These are phyloP conservation scores for Podaxis rugospora DNA, from an alignment of 768 basidiomycete species.

Conservation along the genomic window DNA sequence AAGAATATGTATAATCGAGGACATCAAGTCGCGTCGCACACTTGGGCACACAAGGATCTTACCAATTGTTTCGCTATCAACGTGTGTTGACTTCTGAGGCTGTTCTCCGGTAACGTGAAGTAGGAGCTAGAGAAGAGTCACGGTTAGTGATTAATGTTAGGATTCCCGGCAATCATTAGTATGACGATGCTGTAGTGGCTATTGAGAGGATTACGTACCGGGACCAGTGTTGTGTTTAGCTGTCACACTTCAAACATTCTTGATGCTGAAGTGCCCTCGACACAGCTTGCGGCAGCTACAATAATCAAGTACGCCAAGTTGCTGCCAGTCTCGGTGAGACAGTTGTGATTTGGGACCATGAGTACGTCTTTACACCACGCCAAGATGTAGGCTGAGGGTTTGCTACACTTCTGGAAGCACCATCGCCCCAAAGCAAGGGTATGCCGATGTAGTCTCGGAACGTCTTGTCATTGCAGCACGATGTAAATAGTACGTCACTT, in stretches of 20 bases:
- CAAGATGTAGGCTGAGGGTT: background rate
- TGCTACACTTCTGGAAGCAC: conserved; percentile 13
- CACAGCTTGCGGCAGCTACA: conserved; percentile 13
- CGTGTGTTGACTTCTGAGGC: conserved; percentile 16
- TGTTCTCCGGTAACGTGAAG: background rate
- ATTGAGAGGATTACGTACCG: conserved; percentile 30
- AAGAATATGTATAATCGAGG: conserved; percentile 36
- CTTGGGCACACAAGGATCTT: conserved; percentile 40
- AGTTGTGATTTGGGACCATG: conserved; percentile 13
- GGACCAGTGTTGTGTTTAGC: conserved; percentile 24
- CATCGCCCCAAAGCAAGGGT: conserved; percentile 9
- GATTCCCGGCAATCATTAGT: background rate
- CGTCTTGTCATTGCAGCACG: conserved; percentile 14
- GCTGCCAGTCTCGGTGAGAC: conserved; percentile 9
- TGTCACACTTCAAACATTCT: background rate
- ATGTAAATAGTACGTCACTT: conserved; percentile 10
- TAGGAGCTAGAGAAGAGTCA: conserved; percentile 29
- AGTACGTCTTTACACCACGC: conserved; percentile 7
- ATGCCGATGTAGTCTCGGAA: conserved; percentile 1
- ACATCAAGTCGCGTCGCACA: conserved; percentile 45
- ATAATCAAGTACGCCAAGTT: conserved; percentile 11
- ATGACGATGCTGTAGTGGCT: conserved; percentile 26
- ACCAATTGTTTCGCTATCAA: conserved; percentile 27
- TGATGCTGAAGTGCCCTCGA: background rate
- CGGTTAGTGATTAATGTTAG: conserved; percentile 17